Evolutionary conservation across 2,329 filamentous ascomycete species (phyloP).

Genomic region (Ascochyta pisi): DNA sequence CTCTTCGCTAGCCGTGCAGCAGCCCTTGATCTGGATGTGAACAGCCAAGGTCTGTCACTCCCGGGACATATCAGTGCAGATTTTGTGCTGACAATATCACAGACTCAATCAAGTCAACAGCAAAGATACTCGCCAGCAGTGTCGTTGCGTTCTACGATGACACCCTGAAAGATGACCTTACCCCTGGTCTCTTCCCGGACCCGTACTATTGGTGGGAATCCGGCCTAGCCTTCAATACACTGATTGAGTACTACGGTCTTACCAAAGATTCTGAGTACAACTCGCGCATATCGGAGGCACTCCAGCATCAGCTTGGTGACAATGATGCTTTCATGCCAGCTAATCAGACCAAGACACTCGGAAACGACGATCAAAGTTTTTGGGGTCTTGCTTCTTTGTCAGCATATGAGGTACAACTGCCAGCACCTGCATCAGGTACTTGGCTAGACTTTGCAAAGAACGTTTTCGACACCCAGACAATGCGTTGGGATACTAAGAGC

Average conservation of each 20-base stretch:
- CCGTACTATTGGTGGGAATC: constrained; percentile 35
- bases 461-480: constrained; percentile 73
- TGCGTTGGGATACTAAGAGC: constrained; percentile 69
- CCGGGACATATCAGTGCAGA: neutral
- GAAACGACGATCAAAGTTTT: constrained; percentile 75
- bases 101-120: constrained; percentile 34
- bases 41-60: constrained; percentile 22
- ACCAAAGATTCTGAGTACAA: constrained; percentile 53
- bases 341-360: constrained; percentile 53
- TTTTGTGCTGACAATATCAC: neutral
- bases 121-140: constrained; percentile 30
- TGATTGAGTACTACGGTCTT: constrained; percentile 52
- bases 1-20: constrained; percentile 15
- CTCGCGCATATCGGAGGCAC: constrained; percentile 46
- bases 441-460: constrained; percentile 72
- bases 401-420: constrained; percentile 70
- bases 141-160: constrained; percentile 33
- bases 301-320: constrained; percentile 46
- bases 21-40: constrained; percentile 31
- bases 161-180: constrained; percentile 5
- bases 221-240: constrained; percentile 27
- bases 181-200: constrained; percentile 29
- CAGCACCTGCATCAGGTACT: constrained; percentile 49
- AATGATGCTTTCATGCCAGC: constrained; percentile 50
- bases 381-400: constrained; percentile 72